Percentiles rank a stretch among this genome's conserved stretches.
phyloP scores from a whole-genome alignment of 225 moss, liverwort and hornwort genomes.

The Anthoceros angustus region DNA sequence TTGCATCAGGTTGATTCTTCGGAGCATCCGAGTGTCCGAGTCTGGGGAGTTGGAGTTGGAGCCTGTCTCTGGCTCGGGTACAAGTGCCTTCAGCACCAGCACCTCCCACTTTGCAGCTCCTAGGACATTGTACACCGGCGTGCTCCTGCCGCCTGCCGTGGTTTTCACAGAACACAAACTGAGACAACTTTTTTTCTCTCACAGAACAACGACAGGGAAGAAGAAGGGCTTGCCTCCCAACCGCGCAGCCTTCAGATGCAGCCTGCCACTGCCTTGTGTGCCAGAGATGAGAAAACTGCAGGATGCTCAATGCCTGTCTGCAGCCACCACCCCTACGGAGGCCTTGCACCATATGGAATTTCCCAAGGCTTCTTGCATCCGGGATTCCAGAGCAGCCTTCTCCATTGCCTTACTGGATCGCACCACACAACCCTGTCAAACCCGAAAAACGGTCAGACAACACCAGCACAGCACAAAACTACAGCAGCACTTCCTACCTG shows the following conservation, averaged over 20 bases:
- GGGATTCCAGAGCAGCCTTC: slow-evolving; percentile 9
- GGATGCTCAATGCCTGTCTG: slow-evolving; percentile 18
- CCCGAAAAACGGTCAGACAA: not conserved
- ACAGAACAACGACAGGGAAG: too few species aligned
- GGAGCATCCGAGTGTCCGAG: slow-evolving; percentile 18
- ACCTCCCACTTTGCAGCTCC: slow-evolving; percentile 76
- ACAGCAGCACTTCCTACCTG: slow-evolving; percentile 15
- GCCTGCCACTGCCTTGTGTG: slow-evolving; percentile 8
- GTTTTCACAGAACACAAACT: not conserved
- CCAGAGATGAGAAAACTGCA: slow-evolving; percentile 15
- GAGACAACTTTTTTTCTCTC: not conserved
- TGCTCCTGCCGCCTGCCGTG: slow-evolving; percentile 33
- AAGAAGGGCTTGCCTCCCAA: slow-evolving; percentile 12
- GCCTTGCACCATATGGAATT: slow-evolving; percentile 19
- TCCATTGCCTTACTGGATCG: slow-evolving; percentile 12
- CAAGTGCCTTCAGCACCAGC: slow-evolving; percentile 54
- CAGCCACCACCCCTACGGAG: slow-evolving; percentile 7
- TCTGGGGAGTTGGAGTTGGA: slow-evolving; percentile 8
- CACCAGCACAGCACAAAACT: not conserved
- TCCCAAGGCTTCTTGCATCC: slow-evolving; percentile 11
- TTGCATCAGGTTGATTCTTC: slow-evolving; percentile 46
- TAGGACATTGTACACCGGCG: slow-evolving; percentile 43
- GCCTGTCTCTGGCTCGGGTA: slow-evolving; percentile 14
- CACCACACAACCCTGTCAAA: not conserved
- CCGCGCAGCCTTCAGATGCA: slow-evolving; percentile 13